phyloP scores from a whole-genome alignment of 441 rosid species.

The Daphne laureola region DNA sequence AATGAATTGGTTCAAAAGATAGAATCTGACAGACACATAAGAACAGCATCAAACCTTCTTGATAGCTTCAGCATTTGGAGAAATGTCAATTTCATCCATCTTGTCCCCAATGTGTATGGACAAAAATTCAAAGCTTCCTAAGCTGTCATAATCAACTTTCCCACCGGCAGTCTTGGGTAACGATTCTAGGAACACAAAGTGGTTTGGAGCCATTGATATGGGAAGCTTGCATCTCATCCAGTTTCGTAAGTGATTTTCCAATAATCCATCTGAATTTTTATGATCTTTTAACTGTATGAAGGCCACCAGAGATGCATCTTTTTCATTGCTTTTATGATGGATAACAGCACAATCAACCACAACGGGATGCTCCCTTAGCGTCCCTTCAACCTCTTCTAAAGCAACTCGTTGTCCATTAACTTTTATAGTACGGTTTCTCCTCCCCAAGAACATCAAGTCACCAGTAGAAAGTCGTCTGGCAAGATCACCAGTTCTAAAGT shows the following conservation, averaged over 20 bases:
- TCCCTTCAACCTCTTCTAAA: conserved; percentile 72
- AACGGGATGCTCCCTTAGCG: conserved; percentile 45
- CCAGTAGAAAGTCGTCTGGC: conserved; percentile 59
- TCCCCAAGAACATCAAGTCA: conserved; percentile 71
- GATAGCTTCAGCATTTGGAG: conserved; percentile 38
- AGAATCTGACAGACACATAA: background rate
- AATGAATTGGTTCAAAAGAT: background rate
- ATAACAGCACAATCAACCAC: conserved; percentile 66
- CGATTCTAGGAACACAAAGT: conserved; percentile 39
- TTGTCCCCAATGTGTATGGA: conserved; percentile 21
- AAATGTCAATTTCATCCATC: conserved; percentile 15
- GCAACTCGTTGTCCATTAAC: conserved; percentile 73
- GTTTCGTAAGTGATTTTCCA: conserved; percentile 34
- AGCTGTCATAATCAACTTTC: conserved; percentile 66
- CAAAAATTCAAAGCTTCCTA: conserved; percentile 28
- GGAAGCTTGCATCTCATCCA: conserved; percentile 65
- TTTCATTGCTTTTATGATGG: conserved; percentile 29
- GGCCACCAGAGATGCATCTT: conserved; percentile 42
- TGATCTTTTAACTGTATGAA: conserved; percentile 44
- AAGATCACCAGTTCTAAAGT: conserved; percentile 85
- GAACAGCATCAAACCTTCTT: conserved; percentile 48
- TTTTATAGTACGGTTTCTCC: conserved; percentile 73
- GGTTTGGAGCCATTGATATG: conserved; percentile 62
- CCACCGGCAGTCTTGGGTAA: conserved; percentile 74
- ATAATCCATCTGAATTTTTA: conserved; percentile 26